Conservation (phyloP, 129 eudicot species). For the Ambrosia artemisiifolia region DNA sequence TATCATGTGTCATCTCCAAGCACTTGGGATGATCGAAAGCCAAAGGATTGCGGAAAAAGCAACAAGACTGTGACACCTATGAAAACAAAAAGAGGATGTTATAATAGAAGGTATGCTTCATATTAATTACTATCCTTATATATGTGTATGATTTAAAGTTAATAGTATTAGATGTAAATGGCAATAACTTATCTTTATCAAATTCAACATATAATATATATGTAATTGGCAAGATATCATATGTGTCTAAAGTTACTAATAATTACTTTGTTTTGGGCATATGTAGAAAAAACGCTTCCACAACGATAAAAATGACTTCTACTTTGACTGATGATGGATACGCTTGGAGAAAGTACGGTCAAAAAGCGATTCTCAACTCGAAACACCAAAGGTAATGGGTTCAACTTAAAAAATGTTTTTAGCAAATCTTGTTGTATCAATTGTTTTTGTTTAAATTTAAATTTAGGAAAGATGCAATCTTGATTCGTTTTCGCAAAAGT, state of each 20-base stretch:
- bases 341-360: conserved; percentile 89
- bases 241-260: neutral
- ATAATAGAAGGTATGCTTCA: conserved; percentile 52
- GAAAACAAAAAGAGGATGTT: conserved; percentile 59
- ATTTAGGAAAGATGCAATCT: neutral
- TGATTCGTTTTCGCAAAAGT: neutral
- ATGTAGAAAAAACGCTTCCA: conserved; percentile 41
- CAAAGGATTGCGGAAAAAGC: conserved; percentile 41
- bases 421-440: neutral
- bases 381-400: conserved; percentile 47
- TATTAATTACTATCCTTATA: neutral
- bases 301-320: conserved; percentile 20
- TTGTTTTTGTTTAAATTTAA: neutral
- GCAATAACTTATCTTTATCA: neutral
- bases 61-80: conserved; percentile 11
- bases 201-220: neutral
- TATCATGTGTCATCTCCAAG: conserved; percentile 1
- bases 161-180: neutral
- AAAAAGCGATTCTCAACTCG: conserved; percentile 51
- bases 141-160: neutral
- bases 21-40: conserved; percentile 16
- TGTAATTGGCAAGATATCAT: neutral
- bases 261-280: neutral
- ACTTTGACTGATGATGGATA: conserved; percentile 48
- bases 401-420: neutral